A percentile compares a stretch with the other conserved stretches of the same genome.
phyloP scores from a whole-genome alignment of 2,329 filamentous ascomycete genomes.

The Fusarium pseudocircinatum region DNA sequence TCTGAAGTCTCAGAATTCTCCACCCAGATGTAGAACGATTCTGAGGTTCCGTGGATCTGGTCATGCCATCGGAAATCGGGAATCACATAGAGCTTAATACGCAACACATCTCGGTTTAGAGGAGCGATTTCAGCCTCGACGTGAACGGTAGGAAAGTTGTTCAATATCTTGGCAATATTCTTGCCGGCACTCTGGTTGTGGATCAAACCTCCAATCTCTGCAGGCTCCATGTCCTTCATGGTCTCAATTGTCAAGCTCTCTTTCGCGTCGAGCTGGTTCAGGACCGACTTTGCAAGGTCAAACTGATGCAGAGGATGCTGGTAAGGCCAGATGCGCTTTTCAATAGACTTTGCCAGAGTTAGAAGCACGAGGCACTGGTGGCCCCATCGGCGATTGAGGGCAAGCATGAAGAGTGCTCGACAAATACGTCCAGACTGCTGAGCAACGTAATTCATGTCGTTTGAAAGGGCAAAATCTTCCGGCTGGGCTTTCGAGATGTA shows the following conservation, averaged over 20 bases:
- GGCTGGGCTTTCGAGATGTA: constrained; percentile 89
- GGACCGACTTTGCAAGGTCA: constrained; percentile 82
- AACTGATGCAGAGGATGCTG: constrained; percentile 97
- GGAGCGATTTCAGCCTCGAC: constrained; percentile 96
- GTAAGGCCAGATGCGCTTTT: constrained; percentile 94
- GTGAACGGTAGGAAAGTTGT: constrained; percentile 90
- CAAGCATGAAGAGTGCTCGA: constrained; percentile 95
- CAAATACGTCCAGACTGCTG: constrained; percentile 97
- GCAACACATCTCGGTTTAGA: constrained; percentile 90
- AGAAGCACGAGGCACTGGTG: constrained; percentile 92
- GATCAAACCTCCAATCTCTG: constrained; percentile 89
- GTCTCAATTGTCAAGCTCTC: constrained; percentile 79
- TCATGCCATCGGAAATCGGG: constrained; percentile 97
- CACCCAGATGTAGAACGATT: constrained; percentile 99
- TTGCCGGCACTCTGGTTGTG: constrained; percentile 90
- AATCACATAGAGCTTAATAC: constrained; percentile 86
- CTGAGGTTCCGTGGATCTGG: constrained; percentile 89
- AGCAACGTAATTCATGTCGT: constrained; percentile 93
- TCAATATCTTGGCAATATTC: constrained; percentile 81
- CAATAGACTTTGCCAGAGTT: constrained; percentile 95
- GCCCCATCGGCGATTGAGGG: constrained; percentile 93
- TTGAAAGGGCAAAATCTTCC: constrained; percentile 92
- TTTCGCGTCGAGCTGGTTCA: constrained; percentile 87
- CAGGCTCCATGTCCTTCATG: constrained; percentile 90
- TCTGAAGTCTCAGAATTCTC: constrained; percentile 98